A percentile compares a stretch with the other conserved stretches of the same genome.
These are phyloP conservation scores for Linum usitatissimum DNA, from an alignment of 345 rosid genomes.

Conservation along the genomic window DNA sequence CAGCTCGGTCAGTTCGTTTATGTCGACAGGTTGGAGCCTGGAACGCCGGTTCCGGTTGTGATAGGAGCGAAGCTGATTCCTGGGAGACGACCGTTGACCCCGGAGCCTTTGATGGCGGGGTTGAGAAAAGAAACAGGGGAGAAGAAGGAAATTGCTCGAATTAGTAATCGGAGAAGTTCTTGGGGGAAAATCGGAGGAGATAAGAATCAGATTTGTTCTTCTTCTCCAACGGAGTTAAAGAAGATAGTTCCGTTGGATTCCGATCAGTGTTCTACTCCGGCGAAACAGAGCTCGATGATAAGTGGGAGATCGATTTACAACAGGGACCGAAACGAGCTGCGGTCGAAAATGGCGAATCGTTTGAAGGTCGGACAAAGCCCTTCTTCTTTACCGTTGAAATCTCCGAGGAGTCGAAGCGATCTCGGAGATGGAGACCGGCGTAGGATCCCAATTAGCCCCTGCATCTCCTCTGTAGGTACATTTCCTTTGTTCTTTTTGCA, in stretches of 20 bases:
- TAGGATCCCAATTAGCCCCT: conserved; percentile 42
- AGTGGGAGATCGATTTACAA: conserved; percentile 19
- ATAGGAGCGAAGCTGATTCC: conserved; percentile 37
- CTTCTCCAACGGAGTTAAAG: conserved; percentile 47
- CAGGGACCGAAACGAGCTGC: conserved; percentile 34
- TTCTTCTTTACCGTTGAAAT: conserved; percentile 42
- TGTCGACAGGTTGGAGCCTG: conserved; percentile 28
- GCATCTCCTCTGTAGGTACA: conserved; percentile 92
- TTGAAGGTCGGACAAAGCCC: too few species aligned
- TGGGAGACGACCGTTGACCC: conserved; percentile 30
- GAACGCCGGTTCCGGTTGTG: conserved; percentile 36
- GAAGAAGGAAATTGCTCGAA: conserved; percentile 23
- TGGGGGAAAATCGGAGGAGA: conserved; percentile 54
- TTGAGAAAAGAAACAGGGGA: conserved; percentile 34
- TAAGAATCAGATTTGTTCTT: conserved; percentile 8
- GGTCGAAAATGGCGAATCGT: conserved; percentile 41
- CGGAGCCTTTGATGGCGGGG: conserved; percentile 36
- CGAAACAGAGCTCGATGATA: conserved; percentile 36
- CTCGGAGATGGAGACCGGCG: conserved; percentile 41
- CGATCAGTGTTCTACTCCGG: conserved; percentile 66
- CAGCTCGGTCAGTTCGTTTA: conserved; percentile 46
- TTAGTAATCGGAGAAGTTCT: conserved; percentile 60
- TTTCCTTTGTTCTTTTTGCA: conserved; percentile 20
- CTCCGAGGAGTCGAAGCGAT: conserved; percentile 68
- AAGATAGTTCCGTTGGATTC: conserved; percentile 85